phyloP scores from a whole-genome alignment of 306 rosid species.

The Cucumis sativus region Cucumber_9930_V3 NC_026657.2:27297501-27298000 shows the following conservation, averaged over 20 bases:
- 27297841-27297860: neutral
- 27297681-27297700: neutral
- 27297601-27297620: neutral
- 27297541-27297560: neutral
- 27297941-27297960: neutral
- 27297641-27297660: constrained; percentile 3
- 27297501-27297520: constrained; percentile 3
- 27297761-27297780: neutral
- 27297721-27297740: neutral
- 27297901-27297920: neutral
- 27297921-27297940: neutral
- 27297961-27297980: neutral
- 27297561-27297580: neutral
- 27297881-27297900: neutral
- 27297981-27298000: neutral
- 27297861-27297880: neutral
- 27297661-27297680: neutral
- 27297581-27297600: neutral
- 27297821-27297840: neutral
- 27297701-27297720: neutral
- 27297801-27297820: neutral
- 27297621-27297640: neutral
- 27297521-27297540: constrained; percentile 9
- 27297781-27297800: neutral
- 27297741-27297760: constrained; percentile 4